Evolutionary conservation across 768 basidiomycete genomes (phyloP), one percentile per base, ranked within the genome.

Genomic region (Termitomyces sp.): DNA sequence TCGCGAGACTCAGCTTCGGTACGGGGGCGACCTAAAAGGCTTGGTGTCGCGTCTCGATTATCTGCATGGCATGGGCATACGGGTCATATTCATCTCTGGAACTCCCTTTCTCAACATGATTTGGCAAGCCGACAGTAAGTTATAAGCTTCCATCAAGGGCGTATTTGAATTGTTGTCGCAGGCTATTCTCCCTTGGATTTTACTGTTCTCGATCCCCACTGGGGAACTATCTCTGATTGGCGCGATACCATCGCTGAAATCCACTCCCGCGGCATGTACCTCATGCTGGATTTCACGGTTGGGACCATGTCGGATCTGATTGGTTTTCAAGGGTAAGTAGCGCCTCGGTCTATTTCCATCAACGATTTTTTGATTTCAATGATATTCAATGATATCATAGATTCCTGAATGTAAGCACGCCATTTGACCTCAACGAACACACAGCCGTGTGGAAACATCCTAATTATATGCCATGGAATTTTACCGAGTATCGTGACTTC

Each of bases 101-200:
- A 97, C 94, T 1, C 85, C 87, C 53, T 97, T 93, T 71, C 60
- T 97, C 60, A 96, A 96, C 79, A 94, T 94, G 94, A 72, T 92
- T n/a, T 96, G 94, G 94, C 88, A 94, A 68, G 89, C 92, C 4
- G 94, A 96, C 81, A 93, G 94, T 94, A 54, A 68, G 92, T 82
- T 54, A 14, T 9, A 29, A 53, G 56, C 29, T 47, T 41, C 37
- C 10, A 37, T 41, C 9, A 52, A 48, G 41, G 47, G 31, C 46
- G 36, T 27, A 37, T 16, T 16, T 61, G 55, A 29, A 59, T 13
- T 51, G 48, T 34, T 60, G 34, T 43, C 22, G 5, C 56, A 92
- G 93, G 93, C 72, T 97, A 96, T 69, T 97, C 94, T 26, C 91
- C 94, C 4, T 79, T 97, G 59, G 94, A 97, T 69, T 93, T 96